These are phyloP conservation scores for Globisporangium cederbergense DNA, from an alignment of 352 stramenopile species.

Conservation along the genomic window DNA sequence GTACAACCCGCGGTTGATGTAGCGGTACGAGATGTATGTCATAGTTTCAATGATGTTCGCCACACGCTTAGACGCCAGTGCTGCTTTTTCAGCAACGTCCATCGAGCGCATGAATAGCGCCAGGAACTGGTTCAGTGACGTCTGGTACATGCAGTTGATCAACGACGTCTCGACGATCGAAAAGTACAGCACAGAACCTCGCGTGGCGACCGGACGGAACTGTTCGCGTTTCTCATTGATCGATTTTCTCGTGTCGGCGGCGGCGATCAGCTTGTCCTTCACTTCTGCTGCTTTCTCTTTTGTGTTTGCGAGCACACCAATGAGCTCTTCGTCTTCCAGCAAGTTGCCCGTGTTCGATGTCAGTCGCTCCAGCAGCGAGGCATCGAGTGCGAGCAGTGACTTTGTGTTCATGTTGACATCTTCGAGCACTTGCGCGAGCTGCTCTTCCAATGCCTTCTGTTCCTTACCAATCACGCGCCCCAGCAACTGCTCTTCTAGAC, in stretches of 20 bases:
- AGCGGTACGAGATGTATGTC: slow-evolving; percentile 99
- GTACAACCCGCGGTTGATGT: slow-evolving; percentile 98
- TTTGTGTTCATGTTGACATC: slow-evolving; percentile 99
- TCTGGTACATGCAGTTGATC: slow-evolving; percentile 99
- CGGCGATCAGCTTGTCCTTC: slow-evolving; percentile 96
- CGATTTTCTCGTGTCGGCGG: slow-evolving; percentile 94
- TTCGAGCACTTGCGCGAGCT: slow-evolving; percentile 97
- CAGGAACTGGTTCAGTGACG: slow-evolving; percentile 97
- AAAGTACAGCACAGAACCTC: slow-evolving; percentile 98
- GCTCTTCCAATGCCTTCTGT: slow-evolving; percentile 97
- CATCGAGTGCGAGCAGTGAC: slow-evolving; percentile 93
- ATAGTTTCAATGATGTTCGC: slow-evolving; percentile 99
- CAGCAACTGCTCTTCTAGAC: slow-evolving; percentile 96
- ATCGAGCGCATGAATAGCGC: slow-evolving; percentile 98
- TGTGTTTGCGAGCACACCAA: slow-evolving; percentile 96
- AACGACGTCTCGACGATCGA: slow-evolving; percentile 97
- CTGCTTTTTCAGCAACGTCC: slow-evolving; percentile 95
- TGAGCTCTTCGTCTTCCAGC: slow-evolving; percentile 98
- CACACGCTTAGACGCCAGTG: slow-evolving; percentile 97
- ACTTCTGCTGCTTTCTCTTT: slow-evolving; percentile 98
- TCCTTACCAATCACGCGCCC: slow-evolving; percentile 97
- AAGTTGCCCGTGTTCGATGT: slow-evolving; percentile 97
- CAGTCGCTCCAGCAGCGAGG: slow-evolving; percentile 93
- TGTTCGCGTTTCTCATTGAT: slow-evolving; percentile 99
- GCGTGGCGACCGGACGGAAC: slow-evolving; percentile 96